Percentiles rank a stretch among this genome's conserved stretches.
phyloP scores from a whole-genome alignment of 1,284 basidiomycete species.

The Chalciporus sp. region DNA sequence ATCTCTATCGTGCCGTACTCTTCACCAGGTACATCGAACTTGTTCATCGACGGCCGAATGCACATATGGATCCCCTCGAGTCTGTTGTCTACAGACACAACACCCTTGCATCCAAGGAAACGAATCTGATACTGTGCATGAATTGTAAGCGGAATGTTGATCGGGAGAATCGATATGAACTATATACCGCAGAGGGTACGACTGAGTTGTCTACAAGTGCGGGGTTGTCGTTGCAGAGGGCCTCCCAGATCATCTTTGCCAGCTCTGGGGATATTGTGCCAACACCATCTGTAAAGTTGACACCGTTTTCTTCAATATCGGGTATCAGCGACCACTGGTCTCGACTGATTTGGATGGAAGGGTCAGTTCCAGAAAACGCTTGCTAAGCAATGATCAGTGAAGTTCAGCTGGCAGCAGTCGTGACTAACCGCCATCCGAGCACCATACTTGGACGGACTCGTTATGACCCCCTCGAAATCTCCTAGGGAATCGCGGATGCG shows the following conservation, averaged over 20 bases:
- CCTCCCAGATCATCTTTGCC: conserved; percentile 57
- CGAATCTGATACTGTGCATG: conserved; percentile 67
- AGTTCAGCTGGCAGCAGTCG: neutral
- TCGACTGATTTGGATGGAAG: conserved; percentile 58
- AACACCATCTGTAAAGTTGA: conserved; percentile 73
- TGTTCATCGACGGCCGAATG: conserved; percentile 72
- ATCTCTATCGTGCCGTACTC: conserved; percentile 68
- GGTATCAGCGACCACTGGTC: conserved; percentile 61
- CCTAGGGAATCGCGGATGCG: conserved; percentile 64
- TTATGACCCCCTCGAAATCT: conserved; percentile 59
- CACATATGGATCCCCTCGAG: conserved; percentile 58
- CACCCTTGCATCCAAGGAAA: conserved; percentile 77
- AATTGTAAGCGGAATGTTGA: neutral
- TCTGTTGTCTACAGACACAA: conserved; percentile 63
- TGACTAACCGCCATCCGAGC: conserved; percentile 64
- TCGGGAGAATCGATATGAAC: neutral
- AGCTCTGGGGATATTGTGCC: conserved; percentile 72
- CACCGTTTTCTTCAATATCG: conserved; percentile 49
- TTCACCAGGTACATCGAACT: conserved; percentile 58
- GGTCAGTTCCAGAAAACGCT: conserved; percentile 80
- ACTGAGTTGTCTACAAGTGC: conserved; percentile 37
- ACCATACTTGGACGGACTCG: conserved; percentile 73
- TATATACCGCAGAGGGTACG: conserved; percentile 62
- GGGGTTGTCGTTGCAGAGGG: conserved; percentile 48
- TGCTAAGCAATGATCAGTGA: conserved; percentile 41